Base-by-base conservation (phyloP, 169 alveolate species). In the Eimeria mitis region DNA sequence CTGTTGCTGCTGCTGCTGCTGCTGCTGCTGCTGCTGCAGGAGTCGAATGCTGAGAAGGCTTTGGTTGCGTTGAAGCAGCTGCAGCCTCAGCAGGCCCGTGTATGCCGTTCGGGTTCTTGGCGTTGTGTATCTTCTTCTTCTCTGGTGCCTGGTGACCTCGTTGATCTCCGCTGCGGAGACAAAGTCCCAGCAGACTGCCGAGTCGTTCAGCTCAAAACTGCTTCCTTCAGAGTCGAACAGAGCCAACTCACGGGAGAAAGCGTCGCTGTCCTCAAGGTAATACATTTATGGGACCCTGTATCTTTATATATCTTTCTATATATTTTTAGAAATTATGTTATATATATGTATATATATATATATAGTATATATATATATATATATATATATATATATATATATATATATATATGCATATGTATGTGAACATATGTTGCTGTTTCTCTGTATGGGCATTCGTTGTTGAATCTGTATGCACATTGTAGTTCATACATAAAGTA, bases 131-230 rank as follows among this genome's bases (percentile, higher is more conserved):
- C 99, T 78, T 98, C 99, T 23, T 98, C 98, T 59, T 98, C 97
- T 54, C 97, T 99, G 71, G 99, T 99, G 40, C 99, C 99, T 16
- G 99, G 99, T 42, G 99, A 99, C 97, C 97, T 99, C 23, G 99
- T 99, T 49, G 99, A 99, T 89, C 98, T 99, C 56, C 97, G 99
- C 49, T 98, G 98, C 28, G 99, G 99, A 5, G 99, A 99, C 97
- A 98, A 98, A 97, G 98, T 99, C 1, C 99, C 99, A 1, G 99
- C 99, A 4, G 99, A 99, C 97, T 96, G 98, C 42, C 98, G 99
- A 76, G 97, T 94, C 37, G 98, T 98, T 73, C 96, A 98, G 89
- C 95, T 99, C 47, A 98, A 97, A 76, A 98, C 99, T 28, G 98
- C 99, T 14, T 98, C 99, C 42, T 97, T 99, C 47, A 98, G 99